Percentiles rank a stretch among this genome's conserved stretches.
Evolutionary conservation across 768 basidiomycete species (phyloP).

Genomic region (Cubamyces sp.): DNA sequence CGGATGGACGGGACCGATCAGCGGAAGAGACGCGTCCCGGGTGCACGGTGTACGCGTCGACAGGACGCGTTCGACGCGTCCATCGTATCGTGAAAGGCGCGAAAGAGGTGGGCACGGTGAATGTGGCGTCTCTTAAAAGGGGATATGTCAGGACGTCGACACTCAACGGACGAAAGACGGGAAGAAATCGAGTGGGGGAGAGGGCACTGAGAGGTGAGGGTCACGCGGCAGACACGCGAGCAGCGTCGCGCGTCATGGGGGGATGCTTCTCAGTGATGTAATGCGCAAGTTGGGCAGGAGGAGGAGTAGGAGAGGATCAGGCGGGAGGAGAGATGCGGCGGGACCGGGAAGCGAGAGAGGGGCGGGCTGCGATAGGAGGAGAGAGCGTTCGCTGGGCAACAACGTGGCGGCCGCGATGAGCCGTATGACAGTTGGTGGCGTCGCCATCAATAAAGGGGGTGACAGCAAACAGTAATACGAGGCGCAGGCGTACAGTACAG

Average conservation of each 20-base stretch:
- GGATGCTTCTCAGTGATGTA: constrained; percentile 22
- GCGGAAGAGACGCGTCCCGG: constrained; percentile 22
- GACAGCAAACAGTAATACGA: constrained; percentile 1
- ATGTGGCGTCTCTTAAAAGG: no score
- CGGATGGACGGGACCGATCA: constrained; percentile 24
- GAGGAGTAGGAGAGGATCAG: constrained; percentile 8
- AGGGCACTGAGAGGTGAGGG: neutral
- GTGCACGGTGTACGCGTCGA: neutral
- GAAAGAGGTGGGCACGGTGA: no score
- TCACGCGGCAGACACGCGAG: constrained; percentile 25
- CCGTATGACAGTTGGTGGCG: constrained; percentile 19
- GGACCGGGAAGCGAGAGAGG: constrained; percentile 17
- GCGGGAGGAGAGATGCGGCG: constrained; percentile 10
- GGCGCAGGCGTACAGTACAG: neutral
- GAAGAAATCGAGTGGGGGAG: neutral
- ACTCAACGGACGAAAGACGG: neutral
- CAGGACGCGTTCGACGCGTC: constrained; percentile 11
- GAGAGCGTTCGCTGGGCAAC: constrained; percentile 7
- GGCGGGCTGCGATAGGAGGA: constrained; percentile 7
- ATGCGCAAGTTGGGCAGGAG: neutral
- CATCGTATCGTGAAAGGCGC: constrained; percentile 1
- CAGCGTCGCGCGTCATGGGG: constrained; percentile 13
- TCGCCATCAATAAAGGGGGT: constrained; percentile 6
- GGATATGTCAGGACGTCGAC: neutral
- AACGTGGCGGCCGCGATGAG: constrained; percentile 7